Base-by-base conservation (phyloP, 2,329 filamentous ascomycete species). In the Hypoxylon sp. region DNA sequence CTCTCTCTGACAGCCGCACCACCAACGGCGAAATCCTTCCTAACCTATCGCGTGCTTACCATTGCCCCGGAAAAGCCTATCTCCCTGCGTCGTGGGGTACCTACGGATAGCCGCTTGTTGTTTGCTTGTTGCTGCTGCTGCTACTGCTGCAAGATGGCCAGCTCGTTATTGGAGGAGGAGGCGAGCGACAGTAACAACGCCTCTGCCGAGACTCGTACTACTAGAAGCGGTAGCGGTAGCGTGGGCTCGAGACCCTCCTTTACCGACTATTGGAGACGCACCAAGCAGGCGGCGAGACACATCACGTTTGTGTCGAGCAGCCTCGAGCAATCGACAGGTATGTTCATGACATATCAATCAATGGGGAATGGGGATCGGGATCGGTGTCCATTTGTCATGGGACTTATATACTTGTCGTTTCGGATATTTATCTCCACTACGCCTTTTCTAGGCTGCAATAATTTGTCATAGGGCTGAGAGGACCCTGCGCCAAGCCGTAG, bases 241-340 rank as follows among this genome's bases (percentile, higher is more conserved):
- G 73, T 71, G 11, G 77, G 55, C 53, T 73, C 72, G 15, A 77
- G 82, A 65, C 83, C 83, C 2, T 84, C 83, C n/a, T 86, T 86
- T 72, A 76, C 79, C n/a, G 73, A 78, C 8, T 86, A 82, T 65
- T 83, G 83, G 82, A 84, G 81, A 71, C 80, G 79, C 48, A 80
- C 79, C 17, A 84, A 83, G 53, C 76, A 76, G 39, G 69, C 76
- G 6, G 74, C 70, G 46, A 77, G 74, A 62, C 76, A 72, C 59
- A 75, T 81, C 61, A 79, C 74, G 1, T 82, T 83, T 51, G 78
- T 82, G 35, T 73, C 75, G 46, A 78, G 75, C 42, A 74, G 73
- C 21, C 72, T 68, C 4, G 70, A 75, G 24, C 70, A 73, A 52
- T 15, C 71, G 19, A 48, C 69, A 75, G 75, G 76, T 79, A 75